These are phyloP conservation scores for Mortierella sp. DNA, from an alignment of 371 early-diverging fungal genomes.

Conservation along the genomic window DNA sequence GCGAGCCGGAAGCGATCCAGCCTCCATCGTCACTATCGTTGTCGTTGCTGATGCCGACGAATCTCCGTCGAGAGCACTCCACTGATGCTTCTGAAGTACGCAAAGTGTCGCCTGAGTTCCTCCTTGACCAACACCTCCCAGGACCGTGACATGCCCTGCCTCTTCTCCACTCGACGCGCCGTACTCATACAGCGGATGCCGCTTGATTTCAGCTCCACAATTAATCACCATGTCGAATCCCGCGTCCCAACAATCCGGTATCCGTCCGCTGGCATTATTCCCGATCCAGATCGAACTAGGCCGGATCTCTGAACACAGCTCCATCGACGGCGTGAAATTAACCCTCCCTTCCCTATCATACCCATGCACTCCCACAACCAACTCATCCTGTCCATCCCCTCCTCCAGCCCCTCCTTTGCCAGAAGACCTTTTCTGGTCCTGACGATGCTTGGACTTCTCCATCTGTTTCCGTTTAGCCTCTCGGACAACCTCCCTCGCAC, in stretches of 20 bases:
- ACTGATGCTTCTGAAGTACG: slow-evolving; percentile 24
- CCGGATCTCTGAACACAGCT: slow-evolving; percentile 47
- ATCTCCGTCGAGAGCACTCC: not conserved
- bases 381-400: not conserved
- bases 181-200: slow-evolving; percentile 32
- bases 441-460: slow-evolving; percentile 12
- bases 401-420: slow-evolving; percentile 1
- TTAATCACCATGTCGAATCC: slow-evolving; percentile 57
- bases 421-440: slow-evolving; percentile 21
- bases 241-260: slow-evolving; percentile 46
- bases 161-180: not conserved
- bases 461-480: slow-evolving; percentile 15
- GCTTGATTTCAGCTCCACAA: slow-evolving; percentile 49
- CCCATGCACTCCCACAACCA: not conserved
- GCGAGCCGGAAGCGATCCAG: slow-evolving; percentile 60
- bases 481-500: slow-evolving; percentile 60
- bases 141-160: not conserved
- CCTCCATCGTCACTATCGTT: not conserved
- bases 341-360: not conserved
- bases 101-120: slow-evolving; percentile 43
- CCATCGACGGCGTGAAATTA: slow-evolving; percentile 46
- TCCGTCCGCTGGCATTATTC: slow-evolving; percentile 44
- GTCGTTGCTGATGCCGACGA: not conserved
- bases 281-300: slow-evolving; percentile 52
- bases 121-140: slow-evolving; percentile 21